These are phyloP conservation scores for Gomphus sp. DNA, from an alignment of 1,284 basidiomycete species.

Conservation along the genomic window DNA sequence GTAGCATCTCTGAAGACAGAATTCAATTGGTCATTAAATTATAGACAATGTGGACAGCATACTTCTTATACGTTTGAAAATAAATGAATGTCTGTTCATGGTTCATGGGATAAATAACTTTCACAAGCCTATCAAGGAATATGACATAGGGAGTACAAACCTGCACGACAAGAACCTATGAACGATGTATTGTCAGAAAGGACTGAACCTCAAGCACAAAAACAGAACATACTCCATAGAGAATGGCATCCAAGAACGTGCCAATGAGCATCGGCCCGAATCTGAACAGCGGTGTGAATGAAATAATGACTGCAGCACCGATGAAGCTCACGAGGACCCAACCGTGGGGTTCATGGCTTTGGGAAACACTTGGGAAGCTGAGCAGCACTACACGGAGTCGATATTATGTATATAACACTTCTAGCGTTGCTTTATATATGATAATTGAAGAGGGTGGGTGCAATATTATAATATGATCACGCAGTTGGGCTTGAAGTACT, in stretches of 20 bases:
- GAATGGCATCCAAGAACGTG: not conserved
- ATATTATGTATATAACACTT: too few relatives aligned
- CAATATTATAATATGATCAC: too few relatives aligned
- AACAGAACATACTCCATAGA: not conserved
- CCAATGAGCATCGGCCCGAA: not conserved
- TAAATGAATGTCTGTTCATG: conserved; percentile 19
- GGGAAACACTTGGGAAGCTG: too few relatives aligned
- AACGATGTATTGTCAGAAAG: not conserved
- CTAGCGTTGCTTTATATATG: too few relatives aligned
- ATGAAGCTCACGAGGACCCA: too few relatives aligned
- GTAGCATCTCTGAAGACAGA: not conserved
- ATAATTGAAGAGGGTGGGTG: too few relatives aligned
- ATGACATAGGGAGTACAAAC: not conserved
- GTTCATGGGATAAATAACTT: not conserved
- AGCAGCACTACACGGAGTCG: too few relatives aligned
- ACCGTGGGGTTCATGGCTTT: too few relatives aligned
- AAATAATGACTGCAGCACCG: too few relatives aligned
- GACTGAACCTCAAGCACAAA: not conserved
- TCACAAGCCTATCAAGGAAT: not conserved
- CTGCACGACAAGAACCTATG: not conserved
- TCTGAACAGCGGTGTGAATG: not conserved
- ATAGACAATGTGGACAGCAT: not conserved
- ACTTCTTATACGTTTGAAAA: conserved; percentile 11
- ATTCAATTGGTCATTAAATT: not conserved
- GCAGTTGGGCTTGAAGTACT: too few relatives aligned